A percentile compares a stretch with the other conserved stretches of the same genome.
Evolutionary conservation across 768 basidiomycete species (phyloP).

Genomic region (Mrakia gelida): DNA sequence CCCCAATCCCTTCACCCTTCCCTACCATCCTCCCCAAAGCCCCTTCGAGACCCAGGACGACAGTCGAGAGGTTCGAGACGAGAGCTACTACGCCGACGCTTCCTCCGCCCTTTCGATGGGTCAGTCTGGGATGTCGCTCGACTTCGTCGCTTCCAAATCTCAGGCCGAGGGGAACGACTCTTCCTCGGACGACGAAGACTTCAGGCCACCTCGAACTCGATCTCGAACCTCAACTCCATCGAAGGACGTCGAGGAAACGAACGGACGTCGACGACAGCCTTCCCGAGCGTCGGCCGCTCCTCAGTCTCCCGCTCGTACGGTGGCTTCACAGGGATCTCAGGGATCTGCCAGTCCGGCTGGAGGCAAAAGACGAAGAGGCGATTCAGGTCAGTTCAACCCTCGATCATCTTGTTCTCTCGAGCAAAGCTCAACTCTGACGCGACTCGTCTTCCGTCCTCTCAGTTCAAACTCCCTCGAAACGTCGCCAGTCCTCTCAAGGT

Average conservation of each 20-base stretch:
- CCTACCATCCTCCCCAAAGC: not conserved
- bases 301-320: not conserved
- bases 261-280: not conserved
- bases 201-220: not conserved
- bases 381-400: not conserved
- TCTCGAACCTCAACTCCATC: not conserved
- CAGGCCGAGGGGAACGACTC: not conserved
- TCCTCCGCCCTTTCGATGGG: not conserved
- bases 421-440: not conserved
- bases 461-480: not conserved
- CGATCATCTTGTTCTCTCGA: not conserved
- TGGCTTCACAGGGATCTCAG: not conserved
- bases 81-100: constrained; percentile 22
- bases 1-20: not conserved
- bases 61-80: not conserved
- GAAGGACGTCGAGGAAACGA: not conserved
- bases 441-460: not conserved
- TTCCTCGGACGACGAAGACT: not conserved
- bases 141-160: not conserved
- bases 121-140: not conserved
- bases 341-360: not conserved
- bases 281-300: not conserved
- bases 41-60: not conserved
- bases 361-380: not conserved
- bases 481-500: not conserved